Percentiles rank a stretch among this genome's conserved stretches.
Evolutionary conservation across 805 yeast species (phyloP).

Genomic region (Zygoascus flipseniorum): DNA sequence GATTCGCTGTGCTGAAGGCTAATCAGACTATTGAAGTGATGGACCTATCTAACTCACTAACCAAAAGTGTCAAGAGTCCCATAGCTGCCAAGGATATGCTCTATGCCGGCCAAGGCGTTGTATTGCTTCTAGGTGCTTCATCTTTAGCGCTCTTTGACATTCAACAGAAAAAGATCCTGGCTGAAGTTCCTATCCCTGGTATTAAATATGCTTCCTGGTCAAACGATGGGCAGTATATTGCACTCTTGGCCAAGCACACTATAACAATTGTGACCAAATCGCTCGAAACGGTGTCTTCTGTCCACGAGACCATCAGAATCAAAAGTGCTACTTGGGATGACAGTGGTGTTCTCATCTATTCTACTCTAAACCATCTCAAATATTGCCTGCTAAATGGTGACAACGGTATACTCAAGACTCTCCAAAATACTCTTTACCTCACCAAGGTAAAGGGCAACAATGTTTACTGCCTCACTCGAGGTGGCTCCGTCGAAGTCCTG

Average conservation of each 20-base stretch:
- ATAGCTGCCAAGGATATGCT: conserved; percentile 60
- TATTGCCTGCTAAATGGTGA: conserved; percentile 92
- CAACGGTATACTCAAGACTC: conserved; percentile 85
- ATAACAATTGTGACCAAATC: conserved; percentile 79
- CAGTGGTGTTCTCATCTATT: conserved; percentile 79
- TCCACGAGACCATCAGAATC: conserved; percentile 94
- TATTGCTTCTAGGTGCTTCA: conserved; percentile 63
- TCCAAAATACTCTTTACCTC: conserved; percentile 80
- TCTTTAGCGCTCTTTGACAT: conserved; percentile 81
- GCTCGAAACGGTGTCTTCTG: conserved; percentile 66
- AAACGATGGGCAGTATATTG: conserved; percentile 75
- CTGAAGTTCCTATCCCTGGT: conserved; percentile 60
- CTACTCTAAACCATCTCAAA: conserved; percentile 93
- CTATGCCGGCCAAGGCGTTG: conserved; percentile 71
- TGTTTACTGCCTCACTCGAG: conserved; percentile 76
- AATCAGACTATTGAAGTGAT: conserved; percentile 67
- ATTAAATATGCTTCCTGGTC: conserved; percentile 91
- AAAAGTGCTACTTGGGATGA: conserved; percentile 98
- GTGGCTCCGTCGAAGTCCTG: conserved; percentile 71
- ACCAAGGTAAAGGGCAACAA: conserved; percentile 59
- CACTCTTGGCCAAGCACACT: conserved; percentile 84
- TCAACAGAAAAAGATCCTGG: conserved; percentile 76
- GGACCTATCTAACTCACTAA: conserved; percentile 71
- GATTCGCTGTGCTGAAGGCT: conserved; percentile 76
- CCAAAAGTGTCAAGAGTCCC: conserved; percentile 61